Evolutionary conservation across 2,329 filamentous ascomycete species (phyloP).

Genomic region (Colletotrichum magnum): DNA sequence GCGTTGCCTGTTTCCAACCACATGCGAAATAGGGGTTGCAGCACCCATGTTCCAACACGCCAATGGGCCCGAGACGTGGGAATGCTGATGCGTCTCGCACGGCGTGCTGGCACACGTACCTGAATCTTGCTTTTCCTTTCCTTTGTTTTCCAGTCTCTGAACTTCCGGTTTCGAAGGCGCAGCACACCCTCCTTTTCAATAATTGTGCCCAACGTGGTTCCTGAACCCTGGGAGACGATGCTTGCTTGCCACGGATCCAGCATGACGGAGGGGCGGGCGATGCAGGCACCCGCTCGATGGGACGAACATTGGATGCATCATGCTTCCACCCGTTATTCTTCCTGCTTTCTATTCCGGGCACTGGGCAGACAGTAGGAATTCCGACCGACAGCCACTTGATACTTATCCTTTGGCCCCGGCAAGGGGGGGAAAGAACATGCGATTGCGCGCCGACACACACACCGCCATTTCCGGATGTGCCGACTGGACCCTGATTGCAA

Average conservation of each 20-base stretch:
- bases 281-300: slow-evolving; percentile 16
- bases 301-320: slow-evolving; percentile 4
- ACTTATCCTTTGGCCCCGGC: background rate
- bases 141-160: background rate
- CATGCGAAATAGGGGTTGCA: background rate
- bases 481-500: too few species aligned
- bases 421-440: too few species aligned
- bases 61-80: slow-evolving; percentile 13
- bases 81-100: background rate
- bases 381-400: background rate
- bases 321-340: slow-evolving; percentile 12
- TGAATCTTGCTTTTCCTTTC: background rate
- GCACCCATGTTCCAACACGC: slow-evolving; percentile 2
- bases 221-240: background rate
- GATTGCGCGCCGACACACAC: too few species aligned
- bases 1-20: background rate
- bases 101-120: background rate
- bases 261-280: background rate
- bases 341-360: background rate
- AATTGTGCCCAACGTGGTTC: too few species aligned
- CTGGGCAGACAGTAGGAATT: slow-evolving; percentile 19
- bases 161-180: background rate
- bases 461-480: too few species aligned
- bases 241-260: background rate
- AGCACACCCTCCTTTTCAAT: background rate